Base-by-base conservation (phyloP, 805 yeast species). In the Kuraishia molischiana region DNA sequence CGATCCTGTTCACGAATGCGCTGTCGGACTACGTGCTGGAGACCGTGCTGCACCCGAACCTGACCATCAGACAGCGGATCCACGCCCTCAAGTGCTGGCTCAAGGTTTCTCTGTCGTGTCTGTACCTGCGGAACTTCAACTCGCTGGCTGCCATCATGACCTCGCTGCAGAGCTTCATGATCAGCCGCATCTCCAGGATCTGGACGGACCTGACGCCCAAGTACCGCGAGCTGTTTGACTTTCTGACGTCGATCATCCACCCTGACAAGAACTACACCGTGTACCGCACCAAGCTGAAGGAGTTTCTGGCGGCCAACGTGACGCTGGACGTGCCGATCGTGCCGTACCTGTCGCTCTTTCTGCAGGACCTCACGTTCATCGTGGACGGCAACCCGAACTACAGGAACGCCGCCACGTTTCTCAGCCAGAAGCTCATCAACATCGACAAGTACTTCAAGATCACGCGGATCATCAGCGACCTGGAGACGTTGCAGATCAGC, bases 361-460 rank as follows among this genome's bases (percentile, higher is more conserved):
- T 84, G 33, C 92, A 81, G 56, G 95, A 84, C 56, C 64, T 84
- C 48, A 82, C 89, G 0, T 82, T 83, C 59, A 75, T 82, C n/a
- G 71, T 77, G 37, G 94, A 84, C 47, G 90, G 92, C n/a, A 83
- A 83, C 51, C 69, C 81, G 29, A 79, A 75, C 47, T 77, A 63
- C 52, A 65, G 89, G 52, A 72, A 66, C 42, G 77, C 80, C 4
- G 73, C 76, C 43, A 59, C 70, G 19, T 73, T 74, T 48, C 61
- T 74, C 48, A 67, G 67, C 44, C 75, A 73, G 49, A 73, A 72
- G 47, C 62, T 80, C 44, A 74, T 84, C 49, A 82, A 84, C 50
- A 72, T 83, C 44, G 92, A 81, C 52, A 84, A 84, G 52, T 79
- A 79, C 50, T 66, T 69, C 56, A 79, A 77, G 51, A 70, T 79